phyloP scores from a whole-genome alignment of 148 eudicot genomes.

The Heliamphora exappendiculata region DNA sequence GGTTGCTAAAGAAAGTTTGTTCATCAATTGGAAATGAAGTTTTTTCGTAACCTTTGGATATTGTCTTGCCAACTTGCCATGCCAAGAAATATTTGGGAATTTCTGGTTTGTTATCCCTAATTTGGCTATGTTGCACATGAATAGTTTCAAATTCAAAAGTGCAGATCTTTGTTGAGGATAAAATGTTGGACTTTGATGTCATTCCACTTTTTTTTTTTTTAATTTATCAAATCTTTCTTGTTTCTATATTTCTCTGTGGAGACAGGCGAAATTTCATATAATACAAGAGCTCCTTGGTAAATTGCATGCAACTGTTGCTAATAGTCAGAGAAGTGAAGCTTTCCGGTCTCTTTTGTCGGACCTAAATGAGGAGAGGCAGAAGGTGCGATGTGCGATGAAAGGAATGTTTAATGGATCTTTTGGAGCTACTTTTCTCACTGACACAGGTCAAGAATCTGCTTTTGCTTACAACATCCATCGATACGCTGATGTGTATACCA shows the following conservation, averaged over 20 bases:
- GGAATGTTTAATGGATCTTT: constrained; percentile 82
- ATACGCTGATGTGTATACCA: constrained; percentile 94
- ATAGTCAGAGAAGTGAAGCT: constrained; percentile 45
- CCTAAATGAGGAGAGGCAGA: constrained; percentile 76
- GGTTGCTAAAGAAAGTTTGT: no score
- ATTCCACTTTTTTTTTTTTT: not conserved
- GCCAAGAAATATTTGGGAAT: not conserved
- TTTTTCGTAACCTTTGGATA: no score
- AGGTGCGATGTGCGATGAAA: constrained; percentile 70
- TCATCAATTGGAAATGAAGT: no score
- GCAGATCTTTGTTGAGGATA: not conserved
- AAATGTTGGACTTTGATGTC: not conserved
- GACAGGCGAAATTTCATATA: constrained; percentile 88
- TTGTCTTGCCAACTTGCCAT: not conserved
- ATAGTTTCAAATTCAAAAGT: not conserved
- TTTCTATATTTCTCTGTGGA: not conserved
- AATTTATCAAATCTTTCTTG: not conserved
- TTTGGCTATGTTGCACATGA: not conserved
- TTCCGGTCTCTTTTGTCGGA: constrained; percentile 65
- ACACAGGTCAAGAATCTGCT: constrained; percentile 90
- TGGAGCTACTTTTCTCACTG: constrained; percentile 95
- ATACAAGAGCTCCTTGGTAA: constrained; percentile 94
- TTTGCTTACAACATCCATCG: constrained; percentile 91
- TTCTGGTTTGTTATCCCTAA: not conserved
- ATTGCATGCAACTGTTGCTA: constrained; percentile 60